These are phyloP conservation scores for Sonneratia alba DNA, from an alignment of 345 rosid genomes.

Conservation along the genomic window DNA sequence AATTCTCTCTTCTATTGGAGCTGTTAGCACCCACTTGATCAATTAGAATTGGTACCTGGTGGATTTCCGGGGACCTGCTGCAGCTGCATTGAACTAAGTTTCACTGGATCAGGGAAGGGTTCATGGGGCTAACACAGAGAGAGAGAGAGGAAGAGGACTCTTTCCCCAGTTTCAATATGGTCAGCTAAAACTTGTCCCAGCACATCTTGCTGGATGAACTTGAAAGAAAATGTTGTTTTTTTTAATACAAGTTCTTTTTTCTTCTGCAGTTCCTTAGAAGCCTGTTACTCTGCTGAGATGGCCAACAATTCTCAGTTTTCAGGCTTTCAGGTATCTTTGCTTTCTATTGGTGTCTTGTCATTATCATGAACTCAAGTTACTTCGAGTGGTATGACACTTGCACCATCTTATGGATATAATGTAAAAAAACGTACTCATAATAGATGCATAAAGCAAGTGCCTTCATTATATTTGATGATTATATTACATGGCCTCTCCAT, in stretches of 20 bases:
- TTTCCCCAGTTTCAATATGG: background rate
- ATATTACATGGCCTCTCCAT: background rate
- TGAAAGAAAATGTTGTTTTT: background rate
- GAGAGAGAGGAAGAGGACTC: background rate
- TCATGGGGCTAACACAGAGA: background rate
- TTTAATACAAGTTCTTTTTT: background rate
- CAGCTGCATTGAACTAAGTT: background rate
- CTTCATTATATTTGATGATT: background rate
- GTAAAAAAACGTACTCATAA: background rate
- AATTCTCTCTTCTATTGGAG: background rate
- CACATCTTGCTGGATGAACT: background rate
- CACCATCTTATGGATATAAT: background rate
- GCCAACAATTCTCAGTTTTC: constrained; percentile 66
- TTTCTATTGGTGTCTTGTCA: background rate
- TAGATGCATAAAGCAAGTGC: background rate
- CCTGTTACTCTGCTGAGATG: constrained; percentile 34
- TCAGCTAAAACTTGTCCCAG: background rate
- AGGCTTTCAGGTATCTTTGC: constrained; percentile 47
- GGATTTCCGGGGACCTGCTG: background rate
- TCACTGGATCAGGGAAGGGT: background rate
- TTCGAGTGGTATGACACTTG: background rate
- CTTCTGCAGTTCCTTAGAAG: constrained; percentile 19
- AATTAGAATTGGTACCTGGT: too few relatives aligned
- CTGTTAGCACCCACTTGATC: background rate
- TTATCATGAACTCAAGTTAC: background rate